Base-by-base conservation (phyloP, 345 rosid genomes). In the Eucalyptus paniculata region DNA sequence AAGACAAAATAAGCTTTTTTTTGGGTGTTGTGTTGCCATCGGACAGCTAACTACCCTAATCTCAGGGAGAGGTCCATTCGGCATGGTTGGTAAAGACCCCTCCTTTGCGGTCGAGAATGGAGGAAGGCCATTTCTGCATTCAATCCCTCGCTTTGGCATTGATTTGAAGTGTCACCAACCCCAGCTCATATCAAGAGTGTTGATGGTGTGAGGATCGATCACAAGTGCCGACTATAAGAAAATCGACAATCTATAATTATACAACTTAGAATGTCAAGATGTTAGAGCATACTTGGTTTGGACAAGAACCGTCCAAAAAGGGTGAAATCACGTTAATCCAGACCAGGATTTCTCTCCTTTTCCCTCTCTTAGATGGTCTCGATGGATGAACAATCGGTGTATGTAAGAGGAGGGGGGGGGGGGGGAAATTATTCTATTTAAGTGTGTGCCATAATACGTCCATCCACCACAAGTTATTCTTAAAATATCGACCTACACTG, bases 371-470 rank as follows among this genome's bases (percentile, higher is more conserved):
- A 72, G 28, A 37, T 11, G 28, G 15, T 65, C 19, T 65, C 19
- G 2, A 65, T 65, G 40, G 77, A n/a, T 16, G 77, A n/a, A n/a
- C 6, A 65, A 15, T n/a, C 5, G 9, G 6, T 16, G 23, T n/a
- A 16, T n/a, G 21, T n/a, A 65, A 65, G 11, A n/a, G n/a, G n/a
- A n/a, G n/a, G n/a, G 37, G 26, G 77, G 17, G 40, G 1, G 34
- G 24, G 40, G 8, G 21, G 3, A 65, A 12, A 21, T n/a, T 16
- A 8, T 3, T 12, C 0, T 72, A 37, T 37, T 21, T 37, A 72
- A 11, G 26, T 10, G 82, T 37, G 5, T 6, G 2, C 5, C 5
- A 3, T 3, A 10, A 37, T 2, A 37, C 2, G 1, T 1, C 14
- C 9, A 37, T 21, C 1, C 28, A 72, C 23, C 45, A 13, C 24